phyloP scores from a whole-genome alignment of 306 rosid species.

The Hippophae rhamnoides region DNA sequence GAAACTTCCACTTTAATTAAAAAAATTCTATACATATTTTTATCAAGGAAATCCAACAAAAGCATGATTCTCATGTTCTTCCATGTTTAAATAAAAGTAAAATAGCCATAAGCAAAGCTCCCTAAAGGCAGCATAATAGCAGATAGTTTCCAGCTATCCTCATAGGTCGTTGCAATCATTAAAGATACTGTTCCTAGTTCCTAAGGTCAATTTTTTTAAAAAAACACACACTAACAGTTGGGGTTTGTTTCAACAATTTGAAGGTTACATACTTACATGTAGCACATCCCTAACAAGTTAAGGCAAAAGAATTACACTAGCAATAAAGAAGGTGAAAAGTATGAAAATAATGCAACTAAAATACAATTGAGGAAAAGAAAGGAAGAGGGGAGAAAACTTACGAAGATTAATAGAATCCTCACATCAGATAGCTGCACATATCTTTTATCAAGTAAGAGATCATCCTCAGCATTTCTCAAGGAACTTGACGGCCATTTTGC shows the following conservation, averaged over 20 bases:
- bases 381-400: constrained; percentile 30
- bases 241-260: no score
- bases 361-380: constrained; percentile 8
- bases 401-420: constrained; percentile 67
- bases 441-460: constrained; percentile 42
- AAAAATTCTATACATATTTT: no score
- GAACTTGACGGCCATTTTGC: constrained; percentile 36
- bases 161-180: no score
- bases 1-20: background rate
- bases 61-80: background rate
- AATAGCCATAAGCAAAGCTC: background rate
- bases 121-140: background rate
- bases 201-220: no score
- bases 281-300: no score
- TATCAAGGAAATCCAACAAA: no score
- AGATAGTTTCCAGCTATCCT: no score
- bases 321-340: no score
- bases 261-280: no score
- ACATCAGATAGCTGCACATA: constrained; percentile 71
- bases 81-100: background rate
- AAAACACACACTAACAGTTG: no score
- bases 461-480: constrained; percentile 22
- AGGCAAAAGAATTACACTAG: no score
- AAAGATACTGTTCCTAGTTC: no score
- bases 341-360: constrained; percentile 5